Base-by-base conservation (phyloP, 306 rosid species). In the Inga laurina region DNA sequence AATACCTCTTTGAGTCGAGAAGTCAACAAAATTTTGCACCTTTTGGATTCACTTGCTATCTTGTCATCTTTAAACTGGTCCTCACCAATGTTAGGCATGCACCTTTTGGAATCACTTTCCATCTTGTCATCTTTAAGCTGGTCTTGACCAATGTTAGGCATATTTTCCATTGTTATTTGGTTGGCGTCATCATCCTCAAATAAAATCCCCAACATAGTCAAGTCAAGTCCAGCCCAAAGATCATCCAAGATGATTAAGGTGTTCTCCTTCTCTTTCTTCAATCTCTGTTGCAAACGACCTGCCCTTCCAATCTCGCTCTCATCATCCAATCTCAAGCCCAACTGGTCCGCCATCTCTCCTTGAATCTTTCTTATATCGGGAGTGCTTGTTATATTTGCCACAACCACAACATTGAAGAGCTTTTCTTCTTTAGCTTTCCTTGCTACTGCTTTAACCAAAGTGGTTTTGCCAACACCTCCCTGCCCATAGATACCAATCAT, bases 341-440 rank as follows among this genome's bases (percentile, higher is more conserved):
- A 37, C 48, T 16, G 18, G 48, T 68, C 48, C 11, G 73, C 73
- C 2, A 68, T 59, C 16, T 85, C 75, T 39, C 72, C 79, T 62
- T 84, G 87, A 51, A 80, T 59, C 71, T 69, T 75, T 39, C 16
- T 75, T 14, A 84, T 11, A 57, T 69, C 41, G 0, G 82, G 81
- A 32, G 7, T 66, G 22, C 3, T 57, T 10, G 65, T 57, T 1
- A 27, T 27, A 27, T 27, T 27, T 27, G 30, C 30, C 30, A 27
- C 30, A 27, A 27, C 30, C 30, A 27, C 30, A 27, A 27, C 30
- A 27, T 27, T 27, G 30, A 27, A 27, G 30, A 27, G 30, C 30
- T 27, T 27, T 27, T 27, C 30, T 27, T 27, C 30, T 27, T 27
- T 27, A 27, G 30, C 30, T 27, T 27, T 27, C 30, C 30, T 27